A percentile compares a stretch with the other conserved stretches of the same genome.
Evolutionary conservation across 2,329 filamentous ascomycete species (phyloP).

Genomic region (Macrophomina tecta): DNA sequence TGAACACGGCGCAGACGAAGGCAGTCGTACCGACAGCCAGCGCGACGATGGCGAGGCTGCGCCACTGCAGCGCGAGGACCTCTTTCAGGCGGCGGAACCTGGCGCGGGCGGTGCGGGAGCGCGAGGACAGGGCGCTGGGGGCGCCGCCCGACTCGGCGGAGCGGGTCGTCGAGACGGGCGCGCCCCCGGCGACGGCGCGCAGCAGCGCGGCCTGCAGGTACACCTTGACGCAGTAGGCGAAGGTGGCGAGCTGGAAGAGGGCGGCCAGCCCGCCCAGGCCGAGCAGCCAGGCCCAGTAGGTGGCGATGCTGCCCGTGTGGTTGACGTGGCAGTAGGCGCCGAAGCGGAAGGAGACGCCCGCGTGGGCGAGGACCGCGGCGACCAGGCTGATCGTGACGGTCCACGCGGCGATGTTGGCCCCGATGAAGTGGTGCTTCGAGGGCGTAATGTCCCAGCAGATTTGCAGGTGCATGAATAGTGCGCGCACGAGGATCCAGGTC

Average conservation of each 20-base stretch:
- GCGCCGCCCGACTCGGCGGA: background rate
- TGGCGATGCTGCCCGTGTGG: conserved; percentile 78
- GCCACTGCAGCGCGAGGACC: conserved; percentile 91
- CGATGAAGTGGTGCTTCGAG: conserved; percentile 87
- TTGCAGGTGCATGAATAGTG: conserved; percentile 91
- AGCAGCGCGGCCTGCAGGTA: conserved; percentile 67
- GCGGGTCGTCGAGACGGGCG: background rate
- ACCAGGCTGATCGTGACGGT: conserved; percentile 79
- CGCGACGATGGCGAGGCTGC: conserved; percentile 85
- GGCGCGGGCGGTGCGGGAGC: conserved; percentile 30
- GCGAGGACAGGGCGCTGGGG: conserved; percentile 30
- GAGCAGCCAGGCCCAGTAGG: conserved; percentile 91
- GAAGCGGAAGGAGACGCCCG: conserved; percentile 93
- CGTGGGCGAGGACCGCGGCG: conserved; percentile 77
- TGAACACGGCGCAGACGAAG: conserved; percentile 90
- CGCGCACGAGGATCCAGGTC: conserved; percentile 72
- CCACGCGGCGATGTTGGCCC: conserved; percentile 81
- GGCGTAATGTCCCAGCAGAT: conserved; percentile 97
- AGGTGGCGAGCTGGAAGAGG: conserved; percentile 80
- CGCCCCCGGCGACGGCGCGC: background rate
- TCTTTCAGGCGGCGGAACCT: conserved; percentile 72
- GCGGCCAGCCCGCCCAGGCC: conserved; percentile 77
- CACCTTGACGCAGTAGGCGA: conserved; percentile 88
- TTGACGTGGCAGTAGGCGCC: conserved; percentile 94
- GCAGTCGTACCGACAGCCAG: conserved; percentile 91